These are phyloP conservation scores for Helenozyma rhizophorensis DNA, from an alignment of 805 yeast species.

Conservation along the genomic window DNA sequence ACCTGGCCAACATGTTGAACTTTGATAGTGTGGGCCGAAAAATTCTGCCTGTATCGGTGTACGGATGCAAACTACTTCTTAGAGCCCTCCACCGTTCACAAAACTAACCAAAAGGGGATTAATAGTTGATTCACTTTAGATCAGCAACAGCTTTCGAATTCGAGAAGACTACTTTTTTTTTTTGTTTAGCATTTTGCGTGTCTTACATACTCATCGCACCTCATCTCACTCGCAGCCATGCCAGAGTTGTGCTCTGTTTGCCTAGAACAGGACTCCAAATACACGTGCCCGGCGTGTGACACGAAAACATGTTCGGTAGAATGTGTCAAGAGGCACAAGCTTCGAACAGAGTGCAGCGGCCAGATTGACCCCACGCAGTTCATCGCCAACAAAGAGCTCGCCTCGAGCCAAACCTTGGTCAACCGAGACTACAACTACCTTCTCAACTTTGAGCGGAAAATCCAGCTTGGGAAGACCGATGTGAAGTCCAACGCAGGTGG, in stretches of 20 bases:
- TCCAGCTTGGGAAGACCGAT: constrained; percentile 58
- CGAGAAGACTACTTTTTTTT: no score
- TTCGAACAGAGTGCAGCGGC: constrained; percentile 62
- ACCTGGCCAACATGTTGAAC: no score
- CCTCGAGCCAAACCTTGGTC: constrained; percentile 41
- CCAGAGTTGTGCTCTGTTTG: constrained; percentile 30
- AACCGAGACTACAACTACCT: constrained; percentile 84
- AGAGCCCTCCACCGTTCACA: no score
- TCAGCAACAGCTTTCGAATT: no score
- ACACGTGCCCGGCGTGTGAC: constrained; percentile 78
- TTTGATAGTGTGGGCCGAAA: no score
- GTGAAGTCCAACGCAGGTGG: constrained; percentile 37
- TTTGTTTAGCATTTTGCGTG: no score
- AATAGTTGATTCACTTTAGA: no score
- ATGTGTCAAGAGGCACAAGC: constrained; percentile 72
- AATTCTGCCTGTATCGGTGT: no score
- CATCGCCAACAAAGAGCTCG: constrained; percentile 44
- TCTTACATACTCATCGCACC: no score
- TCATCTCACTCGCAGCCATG: neutral
- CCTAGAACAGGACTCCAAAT: constrained; percentile 43
- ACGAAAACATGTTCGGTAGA: constrained; percentile 61
- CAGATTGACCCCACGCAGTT: constrained; percentile 56
- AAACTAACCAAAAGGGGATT: no score
- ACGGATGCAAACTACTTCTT: no score
- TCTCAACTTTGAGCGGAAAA: constrained; percentile 51